Evolutionary conservation across 495 filamentous ascomycete species (phyloP).

Genomic region (Xylaria scruposa): DNA sequence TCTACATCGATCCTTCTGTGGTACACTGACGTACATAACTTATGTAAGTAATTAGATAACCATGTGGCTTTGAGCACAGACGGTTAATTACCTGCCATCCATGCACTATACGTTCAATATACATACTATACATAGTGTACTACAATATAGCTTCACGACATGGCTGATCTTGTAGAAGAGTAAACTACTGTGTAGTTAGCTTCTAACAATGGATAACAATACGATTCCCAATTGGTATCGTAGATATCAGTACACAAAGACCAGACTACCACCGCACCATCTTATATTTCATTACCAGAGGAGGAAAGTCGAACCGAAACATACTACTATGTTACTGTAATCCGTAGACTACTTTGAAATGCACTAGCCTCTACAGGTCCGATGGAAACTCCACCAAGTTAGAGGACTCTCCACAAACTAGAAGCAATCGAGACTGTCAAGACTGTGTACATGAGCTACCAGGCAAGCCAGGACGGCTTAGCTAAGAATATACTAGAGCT

Average conservation of each 20-base stretch:
- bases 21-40: background rate
- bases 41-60: background rate
- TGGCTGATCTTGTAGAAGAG: no score
- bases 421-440: background rate
- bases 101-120: background rate
- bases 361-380: background rate
- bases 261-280: background rate
- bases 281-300: background rate
- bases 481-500: background rate
- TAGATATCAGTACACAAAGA: background rate
- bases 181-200: no score
- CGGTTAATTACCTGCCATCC: background rate
- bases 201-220: background rate
- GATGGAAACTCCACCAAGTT: background rate
- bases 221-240: background rate
- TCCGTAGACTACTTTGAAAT: background rate
- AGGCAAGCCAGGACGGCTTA: background rate
- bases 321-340: background rate
- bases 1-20: background rate
- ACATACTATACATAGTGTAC: no score
- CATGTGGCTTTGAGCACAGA: constrained; percentile 14
- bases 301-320: background rate
- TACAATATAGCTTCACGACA: no score
- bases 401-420: background rate
- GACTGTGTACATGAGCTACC: background rate